Percentiles rank a stretch among this genome's conserved stretches.
These are phyloP conservation scores for Thalassiosira exigua DNA, from an alignment of 352 stramenopile genomes.

Conservation along the genomic window DNA sequence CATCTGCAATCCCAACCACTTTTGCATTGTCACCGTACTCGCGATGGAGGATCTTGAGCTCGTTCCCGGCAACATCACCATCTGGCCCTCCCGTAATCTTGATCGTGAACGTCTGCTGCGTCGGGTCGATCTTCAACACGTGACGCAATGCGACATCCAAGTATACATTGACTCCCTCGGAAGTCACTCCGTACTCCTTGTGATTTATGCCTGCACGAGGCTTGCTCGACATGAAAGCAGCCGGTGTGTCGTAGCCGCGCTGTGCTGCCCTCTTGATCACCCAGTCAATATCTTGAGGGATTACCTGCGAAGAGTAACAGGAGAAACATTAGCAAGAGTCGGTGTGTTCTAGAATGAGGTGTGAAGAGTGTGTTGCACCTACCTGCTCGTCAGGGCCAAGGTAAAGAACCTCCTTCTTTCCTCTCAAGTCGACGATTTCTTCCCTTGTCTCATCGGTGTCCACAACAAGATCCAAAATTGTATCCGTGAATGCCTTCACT, in stretches of 20 bases:
- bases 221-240: conserved; percentile 97
- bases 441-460: conserved; percentile 88
- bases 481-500: conserved; percentile 96
- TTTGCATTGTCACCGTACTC: conserved; percentile 93
- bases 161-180: conserved; percentile 96
- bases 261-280: conserved; percentile 92
- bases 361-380: too few species aligned
- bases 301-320: conserved; percentile 87
- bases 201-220: conserved; percentile 96
- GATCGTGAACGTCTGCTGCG: conserved; percentile 91
- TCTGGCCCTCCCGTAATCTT: conserved; percentile 97
- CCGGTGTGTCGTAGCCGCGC: conserved; percentile 93
- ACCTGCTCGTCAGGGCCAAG: conserved; percentile 96
- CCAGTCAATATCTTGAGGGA: conserved; percentile 95
- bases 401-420: conserved; percentile 93
- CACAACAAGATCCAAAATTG: conserved; percentile 95
- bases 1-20: conserved; percentile 94
- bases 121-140: conserved; percentile 88
- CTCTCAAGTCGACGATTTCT: conserved; percentile 88
- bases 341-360: too few species aligned
- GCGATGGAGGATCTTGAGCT: conserved; percentile 95
- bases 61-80: conserved; percentile 97
- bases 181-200: conserved; percentile 98
- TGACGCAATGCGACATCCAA: conserved; percentile 92
- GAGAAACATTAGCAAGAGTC: too few species aligned